Percentiles rank a stretch among this genome's conserved stretches.
phyloP scores from a whole-genome alignment of 73 alveolate species.

The Breviolum minutum region DNA sequence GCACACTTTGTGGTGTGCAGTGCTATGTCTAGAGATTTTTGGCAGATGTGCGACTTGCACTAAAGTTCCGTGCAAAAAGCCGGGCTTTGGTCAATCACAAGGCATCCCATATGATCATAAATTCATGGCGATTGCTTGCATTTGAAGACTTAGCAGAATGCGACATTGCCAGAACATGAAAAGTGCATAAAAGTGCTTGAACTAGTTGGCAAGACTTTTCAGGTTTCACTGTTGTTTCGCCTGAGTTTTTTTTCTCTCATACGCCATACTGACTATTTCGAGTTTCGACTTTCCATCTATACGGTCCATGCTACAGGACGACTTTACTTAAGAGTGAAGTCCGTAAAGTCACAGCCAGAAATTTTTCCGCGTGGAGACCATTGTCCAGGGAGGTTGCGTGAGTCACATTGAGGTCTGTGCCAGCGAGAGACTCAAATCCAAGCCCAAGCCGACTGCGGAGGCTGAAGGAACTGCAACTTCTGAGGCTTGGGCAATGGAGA shows the following conservation, averaged over 20 bases:
- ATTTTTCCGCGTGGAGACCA: too few relatives aligned
- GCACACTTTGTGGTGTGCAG: not conserved
- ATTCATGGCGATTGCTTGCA: not conserved
- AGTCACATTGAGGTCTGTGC: slow-evolving; percentile 51
- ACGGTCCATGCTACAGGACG: too few relatives aligned
- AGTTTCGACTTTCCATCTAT: too few relatives aligned
- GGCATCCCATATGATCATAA: not conserved
- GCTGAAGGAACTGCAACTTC: not conserved
- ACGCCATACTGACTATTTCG: too few relatives aligned
- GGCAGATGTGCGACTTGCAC: not conserved
- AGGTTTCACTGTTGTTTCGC: not conserved
- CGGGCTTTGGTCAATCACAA: not conserved
- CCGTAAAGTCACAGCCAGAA: too few relatives aligned
- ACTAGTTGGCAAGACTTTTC: not conserved
- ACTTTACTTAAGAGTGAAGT: too few relatives aligned
- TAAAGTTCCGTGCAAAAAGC: not conserved
- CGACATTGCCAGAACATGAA: not conserved
- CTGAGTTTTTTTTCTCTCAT: too few relatives aligned
- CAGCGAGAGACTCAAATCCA: slow-evolving; percentile 49
- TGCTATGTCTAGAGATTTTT: not conserved
- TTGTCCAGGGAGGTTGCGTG: too few relatives aligned
- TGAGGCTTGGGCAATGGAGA: not conserved
- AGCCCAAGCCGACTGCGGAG: not conserved
- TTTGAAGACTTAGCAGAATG: not conserved
- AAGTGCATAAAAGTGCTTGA: too few relatives aligned